These are phyloP conservation scores for Backusella mclennaniae DNA, from an alignment of 192 early-diverging fungal genomes.

Conservation along the genomic window DNA sequence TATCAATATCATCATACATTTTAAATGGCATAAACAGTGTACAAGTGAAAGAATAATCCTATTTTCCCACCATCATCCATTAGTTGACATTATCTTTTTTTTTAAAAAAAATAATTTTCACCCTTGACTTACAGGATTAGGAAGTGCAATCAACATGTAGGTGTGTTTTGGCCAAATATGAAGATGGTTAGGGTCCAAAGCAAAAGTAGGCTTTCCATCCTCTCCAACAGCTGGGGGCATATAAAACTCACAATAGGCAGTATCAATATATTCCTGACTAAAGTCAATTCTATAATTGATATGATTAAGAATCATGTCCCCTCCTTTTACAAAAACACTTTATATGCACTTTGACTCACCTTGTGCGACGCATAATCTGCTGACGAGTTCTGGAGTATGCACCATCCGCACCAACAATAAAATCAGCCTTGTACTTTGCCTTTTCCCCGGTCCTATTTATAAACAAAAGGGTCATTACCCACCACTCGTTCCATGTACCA, in stretches of 20 bases:
- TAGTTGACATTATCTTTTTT: background rate
- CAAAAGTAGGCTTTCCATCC: conserved; percentile 61
- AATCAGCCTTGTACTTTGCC: conserved; percentile 55
- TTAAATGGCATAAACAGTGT: conserved; percentile 95
- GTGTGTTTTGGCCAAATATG: conserved; percentile 97
- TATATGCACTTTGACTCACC: conserved; percentile 40
- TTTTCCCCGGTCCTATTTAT: conserved; percentile 23
- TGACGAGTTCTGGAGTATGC: conserved; percentile 78
- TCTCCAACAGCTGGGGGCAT: conserved; percentile 68
- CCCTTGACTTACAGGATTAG: conserved; percentile 68
- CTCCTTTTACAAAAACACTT: background rate
- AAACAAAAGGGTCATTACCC: too few relatives aligned
- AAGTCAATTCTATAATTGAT: conserved; percentile 67
- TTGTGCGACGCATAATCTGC: conserved; percentile 74
- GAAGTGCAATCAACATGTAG: conserved; percentile 98
- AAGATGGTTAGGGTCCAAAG: conserved; percentile 86
- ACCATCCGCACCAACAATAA: conserved; percentile 90
- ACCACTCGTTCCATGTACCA: too few relatives aligned
- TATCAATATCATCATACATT: conserved; percentile 74
- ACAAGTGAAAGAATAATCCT: conserved; percentile 93
- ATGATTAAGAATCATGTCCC: background rate
- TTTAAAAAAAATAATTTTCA: too few relatives aligned
- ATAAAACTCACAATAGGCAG: conserved; percentile 89
- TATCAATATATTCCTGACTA: conserved; percentile 86
- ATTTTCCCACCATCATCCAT: background rate